Evolutionary conservation across 1,284 basidiomycete genomes (phyloP), one percentile per base, ranked within the genome.

Genomic region (Leccinum pseudoinsigne): DNA sequence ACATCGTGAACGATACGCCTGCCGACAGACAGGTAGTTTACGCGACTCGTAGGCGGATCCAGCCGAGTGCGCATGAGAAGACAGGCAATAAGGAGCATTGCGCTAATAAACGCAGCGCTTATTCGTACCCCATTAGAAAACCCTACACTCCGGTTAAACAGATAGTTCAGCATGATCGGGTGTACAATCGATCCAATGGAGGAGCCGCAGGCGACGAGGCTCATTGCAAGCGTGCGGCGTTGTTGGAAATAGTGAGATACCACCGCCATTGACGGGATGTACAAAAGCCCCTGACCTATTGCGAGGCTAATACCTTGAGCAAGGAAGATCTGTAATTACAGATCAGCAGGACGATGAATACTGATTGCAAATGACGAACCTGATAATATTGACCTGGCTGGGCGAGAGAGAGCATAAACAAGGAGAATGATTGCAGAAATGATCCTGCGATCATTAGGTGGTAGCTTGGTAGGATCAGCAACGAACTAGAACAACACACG

Each of bases 131-230:
- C 45, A 7, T 47, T 47, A 12, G 45, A 6, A 47, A 47, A 47
- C 5, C 77, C 77, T n/a, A 69, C 42, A 7, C 61, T 40, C 3
- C 66, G 61, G 53, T 71, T 69, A 23, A 82, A 71, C 21, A 77
- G 60, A 56, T 79, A 75, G 61, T 81, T 81, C 45, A 82, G 63
- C 76, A 81, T 80, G 62, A 81, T 74, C 2, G 80, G 68, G 21
- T 72, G 72, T 5, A 74, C 55, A 11, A 74, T 66, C 8, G 74
- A 61, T 34, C 79, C 78, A 6, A 78, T 61, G 1, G 78, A 70
- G 1, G 77, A 71, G 10, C 79, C 79, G 16, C 68, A 64, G 2
- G 74, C 63, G 10, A 69, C 70, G 28, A 79, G 67, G 16, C 72
- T 71, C 73, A 77, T 73, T 4, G 72, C 77, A 11, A 79, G 68